Evolutionary conservation across 495 filamentous ascomycete species (phyloP), one percentile per base, ranked within the genome.

Genomic region (Aspergillus homomorphus): DNA sequence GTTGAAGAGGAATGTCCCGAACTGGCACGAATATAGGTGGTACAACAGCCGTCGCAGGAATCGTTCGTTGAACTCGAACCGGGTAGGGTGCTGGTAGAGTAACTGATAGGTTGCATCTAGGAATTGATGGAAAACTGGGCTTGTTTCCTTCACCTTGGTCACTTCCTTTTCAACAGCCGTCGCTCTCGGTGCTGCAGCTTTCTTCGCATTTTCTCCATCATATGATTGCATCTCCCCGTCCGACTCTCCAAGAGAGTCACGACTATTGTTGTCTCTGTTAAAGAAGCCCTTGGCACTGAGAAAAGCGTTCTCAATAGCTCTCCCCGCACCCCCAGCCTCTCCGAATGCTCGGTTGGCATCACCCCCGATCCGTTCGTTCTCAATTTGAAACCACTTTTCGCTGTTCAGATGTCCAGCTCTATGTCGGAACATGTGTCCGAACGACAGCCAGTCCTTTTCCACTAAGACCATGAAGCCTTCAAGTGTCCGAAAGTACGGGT

Each of bases 71-170:
- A 92, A 99, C 66, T 99, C 93, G 66, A 99, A 99, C 1, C 94
- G 84, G 24, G 85, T 90, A 0, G 94, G 93, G 62, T 96, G 77
- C 63, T 98, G 95, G 53, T 88, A 77, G 15, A 96, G 78, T 9
- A 99, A 79, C 63, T 99, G 95, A 62, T 92, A 98, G 4, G 91
- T 91, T 19, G 91, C 90, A 66, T 99, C 95, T 10, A 99, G 85
- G 71, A 98, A 99, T 69, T 99, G 95, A 65, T 99, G 95, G 74
- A 99, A 98, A 14, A 98, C 87, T 0, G 95, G 95, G n/a, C 89
- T 92, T 2, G 93, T 90, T 68, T 98, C 92, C 56, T 91, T 96
- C 24, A 82, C 77, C 60, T 86, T 87, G 9, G 83, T 87, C n/a
- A 78, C 68, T 57, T 76, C 73, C 58, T 83, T 82, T 51, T 87